Conservation (phyloP, 768 basidiomycete species). For the Boletus rufocinnamomeus region DNA sequence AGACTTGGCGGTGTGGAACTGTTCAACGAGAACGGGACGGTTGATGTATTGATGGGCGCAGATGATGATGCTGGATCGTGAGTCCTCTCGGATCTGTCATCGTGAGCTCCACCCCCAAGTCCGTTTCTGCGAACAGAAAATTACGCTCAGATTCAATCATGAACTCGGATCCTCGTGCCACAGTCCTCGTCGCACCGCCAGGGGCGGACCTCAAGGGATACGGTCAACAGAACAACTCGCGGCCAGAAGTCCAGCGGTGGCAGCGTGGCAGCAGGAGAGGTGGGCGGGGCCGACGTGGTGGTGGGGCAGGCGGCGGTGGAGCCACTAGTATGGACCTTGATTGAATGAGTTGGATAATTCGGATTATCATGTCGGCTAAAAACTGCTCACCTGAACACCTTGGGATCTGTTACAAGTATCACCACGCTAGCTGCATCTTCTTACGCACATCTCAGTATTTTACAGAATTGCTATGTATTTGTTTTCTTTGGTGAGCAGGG, state of each 20-base stretch:
- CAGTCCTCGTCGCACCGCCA: conserved; percentile 67
- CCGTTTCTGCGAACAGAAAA: conserved; percentile 52
- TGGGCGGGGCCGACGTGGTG: conserved; percentile 27
- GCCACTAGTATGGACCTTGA: conserved; percentile 32
- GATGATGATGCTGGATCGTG: conserved; percentile 54
- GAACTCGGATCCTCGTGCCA: conserved; percentile 58
- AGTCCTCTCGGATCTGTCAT: conserved; percentile 8
- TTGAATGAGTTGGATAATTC: conserved; percentile 13
- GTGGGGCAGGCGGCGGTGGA: conserved; percentile 18
- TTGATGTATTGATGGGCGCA: conserved; percentile 58
- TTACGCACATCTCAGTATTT: conserved; percentile 28
- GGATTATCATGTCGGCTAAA: conserved; percentile 5
- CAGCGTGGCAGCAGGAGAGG: conserved; percentile 29
- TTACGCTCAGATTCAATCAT: conserved; percentile 82
- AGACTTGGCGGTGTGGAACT: conserved; percentile 58
- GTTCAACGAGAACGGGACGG: conserved; percentile 39
- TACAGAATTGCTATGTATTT: conserved; percentile 29
- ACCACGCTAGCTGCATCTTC: conserved; percentile 16
- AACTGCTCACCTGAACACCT: conserved; percentile 12
- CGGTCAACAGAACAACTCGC: conserved; percentile 32
- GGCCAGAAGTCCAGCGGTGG: conserved; percentile 30
- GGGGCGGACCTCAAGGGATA: conserved; percentile 60
- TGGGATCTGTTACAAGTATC: conserved; percentile 19
- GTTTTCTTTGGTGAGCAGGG: not conserved
- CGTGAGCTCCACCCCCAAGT: not conserved